Base-by-base conservation (phyloP, 306 rosid species). In the Senna tora region DNA sequence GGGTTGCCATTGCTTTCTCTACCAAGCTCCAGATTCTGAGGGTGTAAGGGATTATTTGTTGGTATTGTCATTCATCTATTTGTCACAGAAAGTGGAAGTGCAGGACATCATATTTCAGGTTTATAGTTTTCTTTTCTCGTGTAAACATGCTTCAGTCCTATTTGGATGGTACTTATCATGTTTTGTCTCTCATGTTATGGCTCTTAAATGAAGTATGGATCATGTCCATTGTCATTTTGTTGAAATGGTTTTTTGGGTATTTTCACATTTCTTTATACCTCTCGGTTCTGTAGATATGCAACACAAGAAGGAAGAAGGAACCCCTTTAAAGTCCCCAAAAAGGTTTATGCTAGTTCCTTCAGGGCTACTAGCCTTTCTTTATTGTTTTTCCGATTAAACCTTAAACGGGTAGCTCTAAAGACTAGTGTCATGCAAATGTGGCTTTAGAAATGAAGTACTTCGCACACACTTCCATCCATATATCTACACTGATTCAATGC, bases 1-100 rank as follows among this genome's bases (percentile, higher is more conserved):
- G 99, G 99, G 99, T 94, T 19, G 99, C 99, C 32, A 87, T 94
- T 79, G 97, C 97, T 54, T 94, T 94, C 83, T 85, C 99, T 34
- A 68, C 86, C 54, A 94, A 91, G 89, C 99, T 94, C 78, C 99
- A 94, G 95, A 94, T 94, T 77, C 85, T 94, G 41, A 89, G 99
- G 87, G 99, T 94, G 13, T 94, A 89, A 88, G 32, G 43, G 28
- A 11, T 66, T 33, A 33, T 3, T 55, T 55, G 41, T 5, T 28
- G 19, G 5, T 39, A 36, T n/a, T 36, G 9, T 9, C 16, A 19
- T 61, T 43, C 20, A 15, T 50, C 7, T 5, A 6, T 36, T n/a
- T 36, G 22, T 75, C 57, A 32, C 53, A 57, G 2, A 14, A 34
- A 32, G 25, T 16, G 25, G 61, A 55, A 7, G 50, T 56, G 51